These are phyloP conservation scores for Podospora bellae-mahoneyi DNA, from an alignment of 495 filamentous ascomycete species.

Conservation along the genomic window DNA sequence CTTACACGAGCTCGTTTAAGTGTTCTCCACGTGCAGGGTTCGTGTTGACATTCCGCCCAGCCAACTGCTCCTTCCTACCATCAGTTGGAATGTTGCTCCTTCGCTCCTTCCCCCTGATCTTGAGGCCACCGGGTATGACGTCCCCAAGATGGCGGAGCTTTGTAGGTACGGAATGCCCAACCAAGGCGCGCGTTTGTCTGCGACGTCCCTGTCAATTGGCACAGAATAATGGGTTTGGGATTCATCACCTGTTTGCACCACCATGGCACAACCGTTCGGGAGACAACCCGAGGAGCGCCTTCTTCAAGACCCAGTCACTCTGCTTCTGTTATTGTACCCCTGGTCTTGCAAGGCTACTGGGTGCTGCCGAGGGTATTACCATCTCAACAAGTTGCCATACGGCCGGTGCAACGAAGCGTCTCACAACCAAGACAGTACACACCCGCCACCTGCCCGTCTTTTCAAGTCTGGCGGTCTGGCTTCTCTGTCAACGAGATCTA, in stretches of 20 bases:
- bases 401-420: conserved; percentile 4
- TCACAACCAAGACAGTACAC: conserved; percentile 5
- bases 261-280: conserved; percentile 1
- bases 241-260: conserved; percentile 6
- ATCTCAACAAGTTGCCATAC: background rate
- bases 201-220: background rate
- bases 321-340: conserved; percentile 9
- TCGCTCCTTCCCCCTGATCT: background rate
- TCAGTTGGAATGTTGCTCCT: background rate
- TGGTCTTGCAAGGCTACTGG: background rate
- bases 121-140: background rate
- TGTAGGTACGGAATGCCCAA: conserved; percentile 1
- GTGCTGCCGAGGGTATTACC: background rate
- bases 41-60: background rate
- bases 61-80: background rate
- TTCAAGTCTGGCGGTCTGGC: background rate
- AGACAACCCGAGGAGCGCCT: background rate
- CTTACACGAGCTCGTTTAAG: background rate
- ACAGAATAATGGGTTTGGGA: background rate
- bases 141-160: background rate
- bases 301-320: background rate
- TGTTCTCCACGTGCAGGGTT: background rate
- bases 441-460: background rate
- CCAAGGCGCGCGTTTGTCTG: conserved; percentile 4
- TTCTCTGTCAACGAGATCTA: background rate